phyloP scores from a whole-genome alignment of 208 protist species.

The Leishmania guyanensis region DNA sequence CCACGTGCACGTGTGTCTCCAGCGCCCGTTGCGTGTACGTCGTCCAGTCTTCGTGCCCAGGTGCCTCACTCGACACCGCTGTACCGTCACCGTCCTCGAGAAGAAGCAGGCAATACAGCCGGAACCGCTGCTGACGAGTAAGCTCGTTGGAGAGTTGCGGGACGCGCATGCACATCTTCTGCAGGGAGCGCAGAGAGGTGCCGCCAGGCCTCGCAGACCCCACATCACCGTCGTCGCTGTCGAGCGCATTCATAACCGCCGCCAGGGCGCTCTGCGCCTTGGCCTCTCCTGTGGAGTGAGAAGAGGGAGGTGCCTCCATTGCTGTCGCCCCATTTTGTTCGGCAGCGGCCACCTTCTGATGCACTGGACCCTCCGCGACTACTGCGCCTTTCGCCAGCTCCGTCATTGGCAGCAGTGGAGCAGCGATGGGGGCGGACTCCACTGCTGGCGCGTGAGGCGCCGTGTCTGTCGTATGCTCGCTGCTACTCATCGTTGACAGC shows the following conservation, averaged over 20 bases:
- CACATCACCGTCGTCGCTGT: slow-evolving; percentile 7
- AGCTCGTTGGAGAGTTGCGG: slow-evolving; percentile 53
- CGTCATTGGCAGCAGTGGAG: background rate
- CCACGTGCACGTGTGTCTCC: slow-evolving; percentile 36
- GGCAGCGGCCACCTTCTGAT: background rate
- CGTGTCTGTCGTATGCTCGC: background rate
- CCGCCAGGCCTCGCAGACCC: background rate
- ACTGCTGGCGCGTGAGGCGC: background rate
- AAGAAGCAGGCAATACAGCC: slow-evolving; percentile 66
- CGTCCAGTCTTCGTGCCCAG: slow-evolving; percentile 2
- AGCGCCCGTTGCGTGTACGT: slow-evolving; percentile 31
- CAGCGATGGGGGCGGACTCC: background rate
- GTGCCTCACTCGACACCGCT: background rate
- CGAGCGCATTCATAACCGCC: slow-evolving; percentile 26
- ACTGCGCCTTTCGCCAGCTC: background rate
- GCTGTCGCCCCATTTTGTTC: background rate
- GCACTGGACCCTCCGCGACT: background rate
- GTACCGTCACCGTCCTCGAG: slow-evolving; percentile 18
- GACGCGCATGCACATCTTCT: slow-evolving; percentile 62
- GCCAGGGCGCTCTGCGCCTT: slow-evolving; percentile 14
- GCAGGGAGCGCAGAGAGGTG: slow-evolving; percentile 35
- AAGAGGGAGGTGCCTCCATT: background rate
- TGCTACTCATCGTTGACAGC: background rate
- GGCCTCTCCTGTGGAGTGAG: background rate
- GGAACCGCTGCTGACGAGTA: slow-evolving; percentile 39